These are phyloP conservation scores for Deinandra increscens DNA, from an alignment of 129 eudicot genomes.

Conservation along the genomic window DNA sequence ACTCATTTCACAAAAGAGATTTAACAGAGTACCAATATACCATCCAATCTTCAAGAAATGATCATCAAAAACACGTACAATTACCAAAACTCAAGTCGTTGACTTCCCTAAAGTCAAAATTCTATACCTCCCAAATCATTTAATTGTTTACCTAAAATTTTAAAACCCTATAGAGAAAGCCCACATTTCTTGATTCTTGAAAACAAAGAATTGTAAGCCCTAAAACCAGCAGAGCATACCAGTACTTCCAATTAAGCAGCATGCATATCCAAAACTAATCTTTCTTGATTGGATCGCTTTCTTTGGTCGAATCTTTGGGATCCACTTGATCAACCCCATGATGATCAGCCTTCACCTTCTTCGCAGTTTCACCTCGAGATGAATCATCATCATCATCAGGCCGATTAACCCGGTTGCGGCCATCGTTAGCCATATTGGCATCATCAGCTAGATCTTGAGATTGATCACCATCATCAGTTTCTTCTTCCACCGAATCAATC, in stretches of 20 bases:
- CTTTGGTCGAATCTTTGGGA: background rate
- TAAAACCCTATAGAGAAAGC: too few species aligned
- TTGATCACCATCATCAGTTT: slow-evolving; percentile 1
- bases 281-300: background rate
- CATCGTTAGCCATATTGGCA: too few species aligned
- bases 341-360: background rate
- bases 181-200: too few species aligned
- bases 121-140: background rate
- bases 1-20: slow-evolving; percentile 3
- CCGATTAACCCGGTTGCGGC: too few species aligned
- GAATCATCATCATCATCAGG: too few species aligned
- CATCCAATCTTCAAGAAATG: background rate
- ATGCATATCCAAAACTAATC: background rate
- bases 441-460: background rate
- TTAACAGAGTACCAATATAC: background rate
- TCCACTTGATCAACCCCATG: background rate
- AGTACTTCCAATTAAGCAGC: slow-evolving; percentile 9
- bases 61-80: slow-evolving; percentile 5
- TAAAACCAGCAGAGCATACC: background rate
- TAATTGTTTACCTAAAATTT: too few species aligned
- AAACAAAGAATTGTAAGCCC: background rate
- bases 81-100: slow-evolving; percentile 8
- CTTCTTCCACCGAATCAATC: background rate
- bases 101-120: slow-evolving; percentile 26
- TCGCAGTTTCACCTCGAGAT: background rate